These are phyloP conservation scores for Musa troglodytarum DNA, from an alignment of 176 grass and related monocot species.

Conservation along the genomic window DNA sequence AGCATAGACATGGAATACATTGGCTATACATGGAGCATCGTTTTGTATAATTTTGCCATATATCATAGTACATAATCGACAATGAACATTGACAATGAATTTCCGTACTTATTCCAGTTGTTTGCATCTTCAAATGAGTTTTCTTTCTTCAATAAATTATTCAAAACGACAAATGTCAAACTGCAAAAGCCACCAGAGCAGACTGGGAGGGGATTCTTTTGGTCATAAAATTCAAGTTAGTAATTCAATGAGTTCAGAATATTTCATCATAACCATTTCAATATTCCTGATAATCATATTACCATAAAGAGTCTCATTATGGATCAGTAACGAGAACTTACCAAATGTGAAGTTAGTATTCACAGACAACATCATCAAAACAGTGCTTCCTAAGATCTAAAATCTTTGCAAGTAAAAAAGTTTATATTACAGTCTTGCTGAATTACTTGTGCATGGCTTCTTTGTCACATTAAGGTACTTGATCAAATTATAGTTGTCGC, in stretches of 20 bases:
- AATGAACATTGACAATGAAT: background rate
- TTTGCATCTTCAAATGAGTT: background rate
- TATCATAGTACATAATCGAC: background rate
- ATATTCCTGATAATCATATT: too few relatives aligned
- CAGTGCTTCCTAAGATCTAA: too few relatives aligned
- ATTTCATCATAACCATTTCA: background rate
- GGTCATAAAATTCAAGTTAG: background rate
- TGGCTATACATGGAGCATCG: background rate
- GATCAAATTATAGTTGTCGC: too few relatives aligned
- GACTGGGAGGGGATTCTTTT: background rate
- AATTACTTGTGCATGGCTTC: too few relatives aligned
- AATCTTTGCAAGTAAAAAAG: too few relatives aligned
- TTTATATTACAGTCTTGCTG: too few relatives aligned
- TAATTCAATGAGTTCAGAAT: background rate
- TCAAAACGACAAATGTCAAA: background rate
- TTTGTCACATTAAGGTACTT: too few relatives aligned
- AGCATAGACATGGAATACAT: background rate
- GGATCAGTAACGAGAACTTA: too few relatives aligned
- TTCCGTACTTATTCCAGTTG: background rate
- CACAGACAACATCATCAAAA: too few relatives aligned
- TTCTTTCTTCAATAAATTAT: background rate
- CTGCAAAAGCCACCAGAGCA: background rate
- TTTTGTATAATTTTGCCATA: background rate
- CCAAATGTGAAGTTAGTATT: too few relatives aligned
- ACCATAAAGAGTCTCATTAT: too few relatives aligned